Evolutionary conservation across 1,139 yeast species (phyloP), one percentile per base, ranked within the genome.

Genomic region (Tardiomyces depauwii): DNA sequence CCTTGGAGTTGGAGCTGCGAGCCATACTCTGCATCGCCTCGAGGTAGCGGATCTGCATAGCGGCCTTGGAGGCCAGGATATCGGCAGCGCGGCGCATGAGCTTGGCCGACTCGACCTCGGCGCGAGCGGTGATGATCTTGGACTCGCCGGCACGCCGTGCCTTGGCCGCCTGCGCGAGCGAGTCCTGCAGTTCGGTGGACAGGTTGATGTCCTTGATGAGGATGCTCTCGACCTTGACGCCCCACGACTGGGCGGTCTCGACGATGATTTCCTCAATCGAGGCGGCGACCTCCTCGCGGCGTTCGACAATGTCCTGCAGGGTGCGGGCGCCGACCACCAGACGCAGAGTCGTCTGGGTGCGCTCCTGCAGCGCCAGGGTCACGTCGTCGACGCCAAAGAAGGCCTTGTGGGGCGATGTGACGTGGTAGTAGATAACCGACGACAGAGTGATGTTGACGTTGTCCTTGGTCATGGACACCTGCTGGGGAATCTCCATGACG

Each of bases 11-110:
- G 2, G 85, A 69, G 40, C 73, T 60, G 56, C 70, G 76, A 33
- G 87, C 84, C 87, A 82, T 81, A 50, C 70, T 71, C 63, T 80
- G 86, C 77, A 82, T 78, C n/a, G 88, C 88, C 57, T 82, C 89
- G 62, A 82, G 72, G 61, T 82, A 82, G 62, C 89, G 70, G 59
- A 82, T 82, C 67, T 82, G 88, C 85, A 82, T 80, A 33, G 88
- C 89, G 5, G 87, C 79, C 55, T 80, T 79, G 40, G 85, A 78
- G 33, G 85, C 83, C 59, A 82, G 72, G 48, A 82, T 80, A 62
- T 82, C 87, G 44, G 88, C 86, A 27, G 88, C 87, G 64, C 80
- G 78, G 67, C 89, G 73, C 87, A 82, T 81, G 55, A 80, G 72
- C 62, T 80, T 80, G 48, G 88, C 87, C 58, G 79, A 71, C 62